Base-by-base conservation (phyloP, 2,329 filamentous ascomycete species). In the Purpureocillium lavendulum region DNA sequence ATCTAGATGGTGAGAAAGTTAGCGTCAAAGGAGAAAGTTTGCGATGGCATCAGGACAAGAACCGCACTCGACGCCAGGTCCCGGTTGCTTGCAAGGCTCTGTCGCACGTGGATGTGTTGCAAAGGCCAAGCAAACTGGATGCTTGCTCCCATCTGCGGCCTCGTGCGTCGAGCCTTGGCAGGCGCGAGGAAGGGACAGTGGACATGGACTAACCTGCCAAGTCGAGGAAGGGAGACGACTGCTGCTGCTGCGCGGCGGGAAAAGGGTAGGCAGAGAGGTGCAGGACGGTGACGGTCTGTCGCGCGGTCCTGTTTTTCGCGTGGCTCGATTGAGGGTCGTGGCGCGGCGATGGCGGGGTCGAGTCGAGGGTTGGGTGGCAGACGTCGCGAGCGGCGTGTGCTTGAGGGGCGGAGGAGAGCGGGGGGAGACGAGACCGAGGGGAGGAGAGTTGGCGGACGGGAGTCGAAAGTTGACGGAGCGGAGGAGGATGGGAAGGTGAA, bases 321-420 rank as follows among this genome's bases (percentile, higher is more conserved):
- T 17, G 15, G 7, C 39, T 30, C 24, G 24, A 35, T 38, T 35
- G 40, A 49, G 46, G 33, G 35, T 38, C 35, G 43, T 36, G 31
- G 39, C 39, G 38, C 14, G 36, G 42, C 24, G 38, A 46, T 53
- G 44, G 50, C 50, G 50, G 50, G 49, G 49, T 51, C 47, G 32
- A 43, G 33, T 26, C 21, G 21, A 26, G 21, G 44, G 37, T 39
- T 36, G 39, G 41, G 29, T 30, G 41, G 42, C 21, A 26, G 33
- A 40, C 37, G 44, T 45, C 45, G 38, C 33, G 43, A 44, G 42
- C 42, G 49, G 49, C 39, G 36, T 40, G 40, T 35, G 45, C 21
- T 34, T 14, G 36, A 35, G 32, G 26, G 24, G 30, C 14, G 17
- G 36, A 36, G 33, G 17, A 6, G 21, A 26, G 21, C 21, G 21